These are phyloP conservation scores for Echinochloa phyllopogon DNA, from an alignment of 176 grass and related monocot genomes.

Conservation along the genomic window DNA sequence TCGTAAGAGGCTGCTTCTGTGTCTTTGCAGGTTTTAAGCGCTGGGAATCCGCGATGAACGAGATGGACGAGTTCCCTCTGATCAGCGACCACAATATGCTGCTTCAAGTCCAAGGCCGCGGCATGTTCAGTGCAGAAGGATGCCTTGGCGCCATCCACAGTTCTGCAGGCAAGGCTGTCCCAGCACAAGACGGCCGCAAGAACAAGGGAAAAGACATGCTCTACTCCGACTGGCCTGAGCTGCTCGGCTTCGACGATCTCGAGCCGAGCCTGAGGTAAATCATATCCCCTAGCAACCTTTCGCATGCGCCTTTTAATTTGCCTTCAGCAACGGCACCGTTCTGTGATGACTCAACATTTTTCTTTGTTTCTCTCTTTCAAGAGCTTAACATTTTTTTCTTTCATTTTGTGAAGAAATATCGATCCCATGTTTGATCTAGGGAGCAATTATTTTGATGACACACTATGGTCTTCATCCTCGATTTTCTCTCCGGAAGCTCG, in stretches of 20 bases:
- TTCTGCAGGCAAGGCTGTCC: neutral
- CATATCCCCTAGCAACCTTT: neutral
- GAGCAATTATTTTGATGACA: conserved; percentile 44
- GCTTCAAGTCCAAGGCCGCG: conserved; percentile 41
- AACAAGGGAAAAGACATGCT: conserved; percentile 36
- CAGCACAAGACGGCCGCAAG: conserved; percentile 15
- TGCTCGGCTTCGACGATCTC: conserved; percentile 50
- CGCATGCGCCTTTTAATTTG: conserved; percentile 1
- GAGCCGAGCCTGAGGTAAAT: conserved; percentile 45
- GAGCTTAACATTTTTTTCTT: neutral
- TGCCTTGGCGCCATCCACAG: neutral
- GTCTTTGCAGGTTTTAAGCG: neutral
- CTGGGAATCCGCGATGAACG: too few relatives aligned
- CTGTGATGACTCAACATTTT: neutral
- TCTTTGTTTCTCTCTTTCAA: neutral
- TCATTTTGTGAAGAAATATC: conserved; percentile 49
- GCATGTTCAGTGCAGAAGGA: conserved; percentile 16
- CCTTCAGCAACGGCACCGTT: neutral
- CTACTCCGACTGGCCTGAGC: conserved; percentile 51
- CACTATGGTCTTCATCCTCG: conserved; percentile 53
- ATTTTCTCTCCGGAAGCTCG: conserved; percentile 41
- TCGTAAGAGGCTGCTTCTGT: neutral
- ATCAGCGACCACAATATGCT: conserved; percentile 9
- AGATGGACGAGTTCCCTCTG: conserved; percentile 18
- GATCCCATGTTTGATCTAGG: conserved; percentile 48